These are phyloP conservation scores for Podaxis carcinomalis DNA, from an alignment of 768 basidiomycete species.

Conservation along the genomic window DNA sequence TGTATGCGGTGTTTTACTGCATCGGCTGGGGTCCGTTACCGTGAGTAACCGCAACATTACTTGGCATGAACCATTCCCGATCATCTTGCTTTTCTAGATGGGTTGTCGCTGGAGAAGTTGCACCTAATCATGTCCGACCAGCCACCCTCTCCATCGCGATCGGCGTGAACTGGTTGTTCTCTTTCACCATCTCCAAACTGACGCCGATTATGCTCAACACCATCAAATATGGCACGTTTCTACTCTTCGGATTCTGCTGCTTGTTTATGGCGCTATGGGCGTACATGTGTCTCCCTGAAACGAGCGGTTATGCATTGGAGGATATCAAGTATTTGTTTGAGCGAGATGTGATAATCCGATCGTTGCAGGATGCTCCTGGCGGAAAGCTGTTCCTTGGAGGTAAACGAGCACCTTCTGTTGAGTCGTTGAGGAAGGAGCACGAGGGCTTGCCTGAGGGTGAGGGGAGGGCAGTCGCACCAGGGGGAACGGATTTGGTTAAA, in stretches of 20 bases:
- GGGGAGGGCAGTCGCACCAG: neutral
- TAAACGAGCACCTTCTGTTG: conserved; percentile 21
- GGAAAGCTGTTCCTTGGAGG: conserved; percentile 30
- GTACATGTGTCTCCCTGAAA: conserved; percentile 43
- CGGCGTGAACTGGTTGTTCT: conserved; percentile 42
- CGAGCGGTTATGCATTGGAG: conserved; percentile 40
- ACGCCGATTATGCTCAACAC: conserved; percentile 31
- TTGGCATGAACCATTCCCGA: neutral
- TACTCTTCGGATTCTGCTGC: conserved; percentile 38
- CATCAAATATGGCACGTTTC: conserved; percentile 36
- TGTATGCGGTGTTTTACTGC: conserved; percentile 44
- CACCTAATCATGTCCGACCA: conserved; percentile 40
- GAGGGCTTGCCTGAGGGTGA: neutral
- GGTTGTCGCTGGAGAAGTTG: conserved; percentile 39
- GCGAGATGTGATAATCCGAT: conserved; percentile 28
- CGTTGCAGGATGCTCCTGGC: conserved; percentile 38
- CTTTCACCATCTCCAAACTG: conserved; percentile 41
- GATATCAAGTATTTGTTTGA: conserved; percentile 43
- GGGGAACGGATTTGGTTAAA: neutral
- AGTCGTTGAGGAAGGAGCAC: conserved; percentile 14
- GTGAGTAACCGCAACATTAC: conserved; percentile 17
- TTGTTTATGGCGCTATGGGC: conserved; percentile 38
- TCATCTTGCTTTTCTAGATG: conserved; percentile 17
- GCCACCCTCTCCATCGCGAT: conserved; percentile 32
- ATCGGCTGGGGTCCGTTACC: conserved; percentile 37